These are phyloP conservation scores for Fusarium chlamydosporum DNA, from an alignment of 2,329 filamentous ascomycete species.

Conservation along the genomic window DNA sequence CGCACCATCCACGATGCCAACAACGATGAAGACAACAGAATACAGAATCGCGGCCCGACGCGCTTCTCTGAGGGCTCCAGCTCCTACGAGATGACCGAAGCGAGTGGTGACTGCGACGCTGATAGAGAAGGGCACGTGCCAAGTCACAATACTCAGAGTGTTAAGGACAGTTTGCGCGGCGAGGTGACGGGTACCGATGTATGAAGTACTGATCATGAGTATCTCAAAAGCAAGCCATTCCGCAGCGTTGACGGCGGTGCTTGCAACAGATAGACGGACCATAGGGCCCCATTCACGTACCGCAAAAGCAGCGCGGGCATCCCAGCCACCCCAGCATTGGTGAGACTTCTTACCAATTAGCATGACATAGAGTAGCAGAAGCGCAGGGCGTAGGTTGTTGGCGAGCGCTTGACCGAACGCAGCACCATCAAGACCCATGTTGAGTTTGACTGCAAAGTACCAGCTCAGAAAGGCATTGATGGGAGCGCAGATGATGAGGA, in stretches of 20 bases:
- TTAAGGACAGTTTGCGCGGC: slow-evolving; percentile 60
- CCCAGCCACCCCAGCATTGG: slow-evolving; percentile 57
- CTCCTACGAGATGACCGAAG: slow-evolving; percentile 60
- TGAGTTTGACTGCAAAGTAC: slow-evolving; percentile 60
- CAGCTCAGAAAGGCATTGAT: slow-evolving; percentile 65
- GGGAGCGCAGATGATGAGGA: slow-evolving; percentile 64
- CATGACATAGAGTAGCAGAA: slow-evolving; percentile 63
- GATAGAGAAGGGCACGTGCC: slow-evolving; percentile 61
- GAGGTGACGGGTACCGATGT: slow-evolving; percentile 59
- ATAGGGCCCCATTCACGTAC: slow-evolving; percentile 60
- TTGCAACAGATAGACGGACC: slow-evolving; percentile 58
- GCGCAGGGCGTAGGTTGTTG: slow-evolving; percentile 63
- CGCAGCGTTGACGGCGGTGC: slow-evolving; percentile 59
- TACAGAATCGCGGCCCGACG: slow-evolving; percentile 35
- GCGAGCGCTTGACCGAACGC: slow-evolving; percentile 65
- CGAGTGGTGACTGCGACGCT: slow-evolving; percentile 60
- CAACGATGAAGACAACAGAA: slow-evolving; percentile 30
- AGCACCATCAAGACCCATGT: slow-evolving; percentile 65
- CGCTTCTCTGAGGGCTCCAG: slow-evolving; percentile 42
- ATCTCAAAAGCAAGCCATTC: slow-evolving; percentile 63
- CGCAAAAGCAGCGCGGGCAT: slow-evolving; percentile 55
- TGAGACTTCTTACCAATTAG: slow-evolving; percentile 56
- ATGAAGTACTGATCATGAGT: slow-evolving; percentile 62
- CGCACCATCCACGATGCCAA: slow-evolving; percentile 36
- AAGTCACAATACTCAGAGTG: slow-evolving; percentile 58